These are phyloP conservation scores for Alternaria longipes DNA, from an alignment of 2,329 filamentous ascomycete species.

Conservation along the genomic window DNA sequence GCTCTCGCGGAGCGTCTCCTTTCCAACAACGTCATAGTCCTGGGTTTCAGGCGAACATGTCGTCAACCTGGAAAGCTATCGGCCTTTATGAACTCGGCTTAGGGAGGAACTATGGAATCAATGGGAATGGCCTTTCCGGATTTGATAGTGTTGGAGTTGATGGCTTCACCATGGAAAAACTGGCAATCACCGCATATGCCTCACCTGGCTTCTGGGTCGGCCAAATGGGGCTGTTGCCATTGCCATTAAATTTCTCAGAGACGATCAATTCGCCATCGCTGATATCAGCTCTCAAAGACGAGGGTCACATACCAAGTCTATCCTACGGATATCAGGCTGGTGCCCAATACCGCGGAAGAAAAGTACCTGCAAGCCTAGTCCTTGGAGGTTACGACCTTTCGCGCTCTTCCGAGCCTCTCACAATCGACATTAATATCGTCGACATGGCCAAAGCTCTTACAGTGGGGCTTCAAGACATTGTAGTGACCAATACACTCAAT, in stretches of 20 bases:
- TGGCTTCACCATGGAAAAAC: not conserved
- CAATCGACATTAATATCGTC: not conserved
- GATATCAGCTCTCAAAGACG: not conserved
- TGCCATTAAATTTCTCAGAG: not conserved
- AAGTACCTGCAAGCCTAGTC: not conserved
- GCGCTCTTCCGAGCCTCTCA: not conserved
- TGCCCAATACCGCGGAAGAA: not conserved
- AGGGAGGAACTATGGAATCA: not conserved
- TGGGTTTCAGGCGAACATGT: constrained; percentile 11
- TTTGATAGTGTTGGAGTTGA: not conserved
- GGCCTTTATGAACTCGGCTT: constrained; percentile 2
- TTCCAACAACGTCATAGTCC: constrained; percentile 6
- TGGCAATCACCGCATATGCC: constrained; percentile 3
- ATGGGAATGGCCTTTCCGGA: not conserved
- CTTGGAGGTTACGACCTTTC: constrained; percentile 4
- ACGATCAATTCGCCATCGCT: not conserved
- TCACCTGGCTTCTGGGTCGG: constrained; percentile 3
- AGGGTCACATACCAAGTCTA: constrained; percentile 1
- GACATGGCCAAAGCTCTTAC: not conserved
- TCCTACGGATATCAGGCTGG: constrained; percentile 6
- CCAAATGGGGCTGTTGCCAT: not conserved
- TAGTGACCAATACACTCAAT: not conserved
- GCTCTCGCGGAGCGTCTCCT: not conserved
- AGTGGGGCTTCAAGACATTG: not conserved
- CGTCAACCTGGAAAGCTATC: constrained; percentile 4